Base-by-base conservation (phyloP, 495 filamentous ascomycete genomes). In the Evansstolkia leycettana region DNA sequence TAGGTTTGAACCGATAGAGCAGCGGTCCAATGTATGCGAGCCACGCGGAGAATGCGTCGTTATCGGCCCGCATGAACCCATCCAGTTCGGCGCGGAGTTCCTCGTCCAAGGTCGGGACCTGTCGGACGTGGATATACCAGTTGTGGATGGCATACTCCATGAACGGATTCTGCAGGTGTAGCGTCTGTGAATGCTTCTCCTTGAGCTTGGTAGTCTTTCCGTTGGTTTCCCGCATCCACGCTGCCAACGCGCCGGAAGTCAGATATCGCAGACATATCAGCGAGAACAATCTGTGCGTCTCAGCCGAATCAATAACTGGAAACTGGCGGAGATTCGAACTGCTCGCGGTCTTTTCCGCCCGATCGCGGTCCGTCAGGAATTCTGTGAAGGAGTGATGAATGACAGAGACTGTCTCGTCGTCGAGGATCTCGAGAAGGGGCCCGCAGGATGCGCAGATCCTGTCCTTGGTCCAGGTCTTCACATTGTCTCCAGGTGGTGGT, bases 381-480 rank as follows among this genome's bases (percentile, higher is more conserved):
- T 73, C 70, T 1, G 67, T 70, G 16, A 73, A 59, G n/a, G 68
- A 70, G 43, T 72, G 70, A 30, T 75, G 70, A 18, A 72, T 52
- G 4, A 72, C 53, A 10, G 42, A 59, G 12, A 73, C 51, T 0
- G 63, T 67, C 39, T 73, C 68, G 31, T 73, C 64, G 10, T 53
- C 48, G 2, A 64, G 47, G 17, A 73, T 57, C 36, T 72, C 62
- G 0, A 75, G 51, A 17, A 75, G 47, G 8, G 69, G 65, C 2
- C 69, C 70, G 46, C 66, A 70, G 9, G 56, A 48, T 15, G 42
- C 36, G 26, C 57, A 40, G 9, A 54, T 45, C 3, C 51, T 13
- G 13, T 43, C 29, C 36, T 62, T 60, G 11, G 39, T 53, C 5
- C 36, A 25, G 25, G 38, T 50, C 28, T 31, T 40, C 28, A 48